Evolutionary conservation across 164 flowering plant genomes (phyloP).

Genomic region (Macadamia tetraphylla): DNA sequence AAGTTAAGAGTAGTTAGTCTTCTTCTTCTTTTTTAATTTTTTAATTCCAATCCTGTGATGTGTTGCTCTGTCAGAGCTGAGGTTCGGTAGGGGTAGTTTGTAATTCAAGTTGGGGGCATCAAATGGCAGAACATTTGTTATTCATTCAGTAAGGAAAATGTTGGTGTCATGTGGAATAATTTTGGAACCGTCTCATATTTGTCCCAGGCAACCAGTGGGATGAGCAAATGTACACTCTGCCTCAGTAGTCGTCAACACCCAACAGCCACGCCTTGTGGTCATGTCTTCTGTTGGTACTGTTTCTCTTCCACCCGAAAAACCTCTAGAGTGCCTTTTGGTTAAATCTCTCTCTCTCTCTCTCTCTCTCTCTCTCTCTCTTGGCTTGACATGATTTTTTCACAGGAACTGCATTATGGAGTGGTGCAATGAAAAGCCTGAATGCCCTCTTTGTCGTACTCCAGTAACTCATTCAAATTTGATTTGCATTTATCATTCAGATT

Average conservation of each 20-base stretch:
- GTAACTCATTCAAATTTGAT: conserved; percentile 85
- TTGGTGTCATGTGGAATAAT: neutral
- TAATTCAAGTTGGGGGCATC: no score
- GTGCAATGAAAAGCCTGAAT: conserved; percentile 98
- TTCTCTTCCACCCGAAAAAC: conserved; percentile 6
- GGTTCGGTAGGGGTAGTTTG: no score
- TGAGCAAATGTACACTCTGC: conserved; percentile 90
- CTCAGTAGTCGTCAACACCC: conserved; percentile 82
- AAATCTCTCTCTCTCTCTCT: neutral
- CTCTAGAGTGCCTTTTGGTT: neutral
- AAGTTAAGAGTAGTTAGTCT: no score
- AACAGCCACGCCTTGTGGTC: conserved; percentile 97
- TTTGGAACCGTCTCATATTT: neutral
- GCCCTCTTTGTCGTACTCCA: conserved; percentile 93
- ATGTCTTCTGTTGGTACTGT: conserved; percentile 92
- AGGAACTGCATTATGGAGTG: conserved; percentile 99
- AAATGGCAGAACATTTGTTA: no score
- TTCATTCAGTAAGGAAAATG: no score
- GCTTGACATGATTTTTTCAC: conserved; percentile 8
- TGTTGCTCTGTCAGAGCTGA: no score
- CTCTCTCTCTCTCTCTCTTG: neutral
- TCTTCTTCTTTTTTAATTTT: no score
- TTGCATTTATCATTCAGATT: conserved; percentile 89
- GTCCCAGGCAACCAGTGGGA: conserved; percentile 39
- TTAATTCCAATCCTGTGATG: no score